These are phyloP conservation scores for Neurospora sp. DNA, from an alignment of 495 filamentous ascomycete species.

Conservation along the genomic window DNA sequence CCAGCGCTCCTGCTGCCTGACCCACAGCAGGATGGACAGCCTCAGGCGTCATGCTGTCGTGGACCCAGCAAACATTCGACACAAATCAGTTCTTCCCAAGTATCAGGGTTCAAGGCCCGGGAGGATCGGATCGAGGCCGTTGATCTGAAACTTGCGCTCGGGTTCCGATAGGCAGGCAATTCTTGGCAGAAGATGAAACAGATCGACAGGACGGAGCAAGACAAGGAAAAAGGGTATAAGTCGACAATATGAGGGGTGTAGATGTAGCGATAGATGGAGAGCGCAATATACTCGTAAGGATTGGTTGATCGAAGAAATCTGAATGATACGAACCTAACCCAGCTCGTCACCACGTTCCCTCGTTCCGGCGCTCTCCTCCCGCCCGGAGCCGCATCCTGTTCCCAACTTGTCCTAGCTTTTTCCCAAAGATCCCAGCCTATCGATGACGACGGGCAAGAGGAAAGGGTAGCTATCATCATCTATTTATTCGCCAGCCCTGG, in stretches of 20 bases:
- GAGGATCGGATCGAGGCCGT: background rate
- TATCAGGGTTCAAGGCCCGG: background rate
- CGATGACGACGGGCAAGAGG: background rate
- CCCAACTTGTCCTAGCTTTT: background rate
- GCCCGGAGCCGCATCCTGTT: background rate
- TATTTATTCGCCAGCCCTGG: background rate
- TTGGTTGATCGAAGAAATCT: background rate
- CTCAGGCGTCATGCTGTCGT: background rate
- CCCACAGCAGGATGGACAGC: background rate
- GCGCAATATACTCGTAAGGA: background rate
- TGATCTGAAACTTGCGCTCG: background rate
- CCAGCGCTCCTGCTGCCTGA: background rate
- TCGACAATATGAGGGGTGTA: background rate
- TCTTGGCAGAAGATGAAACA: background rate
- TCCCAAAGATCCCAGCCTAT: background rate
- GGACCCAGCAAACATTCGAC: background rate
- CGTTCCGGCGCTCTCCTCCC: background rate
- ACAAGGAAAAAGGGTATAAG: background rate
- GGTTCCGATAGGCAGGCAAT: background rate
- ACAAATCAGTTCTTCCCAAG: background rate
- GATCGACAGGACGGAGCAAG: background rate
- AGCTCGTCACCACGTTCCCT: background rate
- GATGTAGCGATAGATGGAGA: background rate
- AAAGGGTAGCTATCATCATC: background rate
- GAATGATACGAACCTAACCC: background rate